Base-by-base conservation (phyloP, 1,284 basidiomycete species). In the Trametes polyzona region DNA sequence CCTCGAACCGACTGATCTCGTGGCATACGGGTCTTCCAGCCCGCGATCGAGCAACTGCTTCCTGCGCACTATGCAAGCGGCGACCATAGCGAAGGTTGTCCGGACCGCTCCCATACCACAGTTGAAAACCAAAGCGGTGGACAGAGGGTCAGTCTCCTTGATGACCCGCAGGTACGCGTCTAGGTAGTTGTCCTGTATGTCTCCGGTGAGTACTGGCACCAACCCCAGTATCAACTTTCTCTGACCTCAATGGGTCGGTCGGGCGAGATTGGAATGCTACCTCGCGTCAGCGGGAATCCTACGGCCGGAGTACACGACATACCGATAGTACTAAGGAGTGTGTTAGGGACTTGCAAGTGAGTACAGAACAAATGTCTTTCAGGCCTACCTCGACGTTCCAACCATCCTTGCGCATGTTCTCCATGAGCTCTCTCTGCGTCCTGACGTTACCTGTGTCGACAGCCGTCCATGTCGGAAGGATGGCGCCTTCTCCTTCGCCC, bases 91-190 rank as follows among this genome's bases (percentile, higher is more conserved):
- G 71, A 98, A 98, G 0, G 96, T 98, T 2, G 96, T 97, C 37
- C 97, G 86, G 0, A 97, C 95, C 2, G 95, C 93, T 40, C 97
- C 97, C 84, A 97, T 96, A 37, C 97, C 96, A 71, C 97, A 98
- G 55, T 94, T 96, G 73, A 99, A 98, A 2, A 99, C 93, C 16
- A 99, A 79, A 0, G 91, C 88, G 0, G 93, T 95, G 19, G 79
- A 81, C 8, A 87, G 76, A 0, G 96, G 95, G 64, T 97, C 93
- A 0, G 91, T 86, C 36, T 84, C 76, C 65, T 88, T 86, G 67
- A 99, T 89, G 44, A 96, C 87, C 12, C 84, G 83, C 17, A 96
- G 81, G 73, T 98, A 97, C 1, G 93, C 92, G 73, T 99, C 97
- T 14, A 98, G 84, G 70, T 97, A 97, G 67, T 95, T 95, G 71